These are phyloP conservation scores for Rubroboletus pulcherrimus DNA, from an alignment of 768 basidiomycete species.

Conservation along the genomic window DNA sequence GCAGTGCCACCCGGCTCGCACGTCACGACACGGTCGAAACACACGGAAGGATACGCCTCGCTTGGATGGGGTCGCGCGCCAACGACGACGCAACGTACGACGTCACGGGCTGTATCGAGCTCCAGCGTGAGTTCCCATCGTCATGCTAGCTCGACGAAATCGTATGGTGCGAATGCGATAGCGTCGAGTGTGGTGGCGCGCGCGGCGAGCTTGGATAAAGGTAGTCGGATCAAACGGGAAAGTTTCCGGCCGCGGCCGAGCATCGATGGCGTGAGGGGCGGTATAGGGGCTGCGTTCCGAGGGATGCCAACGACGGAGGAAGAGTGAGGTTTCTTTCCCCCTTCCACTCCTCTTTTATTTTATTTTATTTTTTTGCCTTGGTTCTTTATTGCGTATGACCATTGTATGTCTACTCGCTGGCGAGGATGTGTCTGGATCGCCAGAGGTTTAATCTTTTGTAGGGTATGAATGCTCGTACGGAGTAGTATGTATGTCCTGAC, in stretches of 20 bases:
- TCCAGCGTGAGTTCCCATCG: slow-evolving; percentile 11
- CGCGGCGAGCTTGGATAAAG: slow-evolving; percentile 37
- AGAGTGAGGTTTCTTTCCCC: slow-evolving; percentile 10
- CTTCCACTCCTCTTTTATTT: not conserved
- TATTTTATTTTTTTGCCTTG: not conserved
- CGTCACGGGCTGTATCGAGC: slow-evolving; percentile 18
- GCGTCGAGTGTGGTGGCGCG: slow-evolving; percentile 9
- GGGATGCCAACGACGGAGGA: slow-evolving; percentile 28
- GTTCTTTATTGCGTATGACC: not conserved
- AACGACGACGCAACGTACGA: slow-evolving; percentile 29
- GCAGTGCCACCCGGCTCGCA: slow-evolving; percentile 4
- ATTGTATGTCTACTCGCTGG: slow-evolving; percentile 19
- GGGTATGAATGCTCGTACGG: not conserved
- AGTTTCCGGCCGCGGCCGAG: slow-evolving; percentile 84
- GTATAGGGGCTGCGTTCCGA: slow-evolving; percentile 11
- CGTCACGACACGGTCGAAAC: slow-evolving; percentile 25
- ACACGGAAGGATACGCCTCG: slow-evolving; percentile 24
- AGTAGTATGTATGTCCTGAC: not conserved
- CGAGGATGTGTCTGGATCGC: slow-evolving; percentile 11
- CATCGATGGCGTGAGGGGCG: slow-evolving; percentile 41
- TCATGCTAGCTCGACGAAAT: slow-evolving; percentile 8
- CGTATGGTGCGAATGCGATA: slow-evolving; percentile 11
- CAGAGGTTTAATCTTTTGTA: slow-evolving; percentile 15
- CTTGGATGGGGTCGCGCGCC: slow-evolving; percentile 37
- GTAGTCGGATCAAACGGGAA: slow-evolving; percentile 57